A percentile compares a stretch with the other conserved stretches of the same genome.
Conservation (phyloP, 306 rosid genomes). For the Rosa chinensis region DNA sequence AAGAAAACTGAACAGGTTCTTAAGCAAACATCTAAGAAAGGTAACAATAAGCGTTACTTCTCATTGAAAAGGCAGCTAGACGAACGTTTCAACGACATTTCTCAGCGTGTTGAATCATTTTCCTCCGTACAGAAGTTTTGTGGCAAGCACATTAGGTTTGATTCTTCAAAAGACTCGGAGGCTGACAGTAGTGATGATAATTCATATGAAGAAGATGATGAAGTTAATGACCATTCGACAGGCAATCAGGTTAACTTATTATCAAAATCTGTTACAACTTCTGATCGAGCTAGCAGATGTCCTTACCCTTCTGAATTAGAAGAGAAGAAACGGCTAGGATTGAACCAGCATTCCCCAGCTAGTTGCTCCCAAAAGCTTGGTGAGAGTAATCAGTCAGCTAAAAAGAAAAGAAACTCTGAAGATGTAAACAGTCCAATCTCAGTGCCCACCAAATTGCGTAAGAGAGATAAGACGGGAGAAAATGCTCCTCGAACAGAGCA, state of each 20-base stretch:
- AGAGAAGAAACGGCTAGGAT: conserved; percentile 70
- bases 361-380: conserved; percentile 33
- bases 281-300: conserved; percentile 67
- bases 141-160: conserved; percentile 70
- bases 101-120: conserved; percentile 77
- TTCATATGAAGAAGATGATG: conserved; percentile 33
- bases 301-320: conserved; percentile 81
- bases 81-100: conserved; percentile 65
- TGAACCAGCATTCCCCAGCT: conserved; percentile 34
- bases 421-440: conserved; percentile 12
- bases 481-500: conserved; percentile 19
- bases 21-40: conserved; percentile 29
- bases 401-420: conserved; percentile 34
- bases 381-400: conserved; percentile 34
- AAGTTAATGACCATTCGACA: conserved; percentile 22
- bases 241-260: conserved; percentile 36
- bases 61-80: conserved; percentile 57
- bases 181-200: conserved; percentile 36
- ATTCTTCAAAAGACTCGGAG: conserved; percentile 34
- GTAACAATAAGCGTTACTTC: conserved; percentile 35
- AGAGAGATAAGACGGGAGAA: conserved; percentile 18
- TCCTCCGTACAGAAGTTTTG: conserved; percentile 51
- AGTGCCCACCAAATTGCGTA: conserved; percentile 21
- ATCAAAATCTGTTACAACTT: conserved; percentile 38
- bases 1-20: conserved; percentile 36